Evolutionary conservation across 768 basidiomycete genomes (phyloP), one percentile per base, ranked within the genome.

Genomic region (Gymnopilus junonius): DNA sequence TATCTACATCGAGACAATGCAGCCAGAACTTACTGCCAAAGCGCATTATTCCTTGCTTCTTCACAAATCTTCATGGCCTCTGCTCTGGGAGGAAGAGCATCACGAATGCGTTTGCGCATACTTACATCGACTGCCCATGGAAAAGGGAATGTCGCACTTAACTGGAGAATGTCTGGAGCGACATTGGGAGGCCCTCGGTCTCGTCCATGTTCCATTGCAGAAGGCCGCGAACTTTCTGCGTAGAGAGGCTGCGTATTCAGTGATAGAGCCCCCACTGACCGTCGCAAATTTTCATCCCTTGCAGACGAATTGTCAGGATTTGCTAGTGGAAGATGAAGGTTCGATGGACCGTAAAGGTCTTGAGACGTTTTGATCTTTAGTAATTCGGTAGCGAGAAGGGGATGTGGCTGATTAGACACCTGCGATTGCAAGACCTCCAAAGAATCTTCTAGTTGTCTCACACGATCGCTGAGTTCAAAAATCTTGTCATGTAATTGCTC

Each of bases 61-160:
- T 85, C 81, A 71, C 88, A 90, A 17, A 89, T 81, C 27, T 80
- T 78, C 57, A 82, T 78, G 1, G 89, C 89, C 63, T 88, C 86
- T 58, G 79, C 75, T 57, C 81, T 80, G 20, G 85, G 79, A 39
- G 90, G 90, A 35, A 91, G 80, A 69, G 86, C 80, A 70, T 83
- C 84, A 54, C 87, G 80, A 66, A 91, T 90, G 37, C 84, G 82
- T 67, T 86, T 82, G 42, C 89, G 83, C 69, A 88, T 86, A 63
- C 79, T 80, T 61, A 88, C 82, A 73, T 90, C 85, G 20, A 87
- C 82, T 14, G 83, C 78, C 86, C 87, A 89, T 0, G 88, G 87
- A 55, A 89, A 89, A 1, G 90, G 90, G 66, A 91, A 92, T 0
- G 87, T 84, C 55, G 85, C 80, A 68, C 87, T 88, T 55, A 92